Percentiles rank a stretch among this genome's conserved stretches.
phyloP scores from a whole-genome alignment of 306 rosid genomes.

The Castanea mollissima region DNA sequence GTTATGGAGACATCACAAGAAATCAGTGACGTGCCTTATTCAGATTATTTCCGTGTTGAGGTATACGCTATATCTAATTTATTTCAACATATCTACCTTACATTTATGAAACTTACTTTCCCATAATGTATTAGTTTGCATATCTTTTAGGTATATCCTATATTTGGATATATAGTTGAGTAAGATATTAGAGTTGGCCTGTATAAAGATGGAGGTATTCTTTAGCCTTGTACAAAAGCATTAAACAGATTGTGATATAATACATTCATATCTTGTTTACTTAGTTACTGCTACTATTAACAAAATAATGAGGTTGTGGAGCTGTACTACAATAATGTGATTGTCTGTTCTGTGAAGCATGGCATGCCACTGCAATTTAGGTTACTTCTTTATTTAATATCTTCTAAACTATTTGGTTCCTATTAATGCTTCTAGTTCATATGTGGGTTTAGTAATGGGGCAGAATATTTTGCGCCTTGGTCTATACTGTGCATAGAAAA shows the following conservation, averaged over 20 bases:
- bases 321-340: not conserved
- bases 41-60: slow-evolving; percentile 92
- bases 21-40: slow-evolving; percentile 81
- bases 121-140: slow-evolving; percentile 3
- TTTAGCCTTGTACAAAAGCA: not conserved
- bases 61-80: slow-evolving; percentile 38
- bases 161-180: not conserved
- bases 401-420: not conserved
- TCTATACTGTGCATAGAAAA: not conserved
- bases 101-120: slow-evolving; percentile 13
- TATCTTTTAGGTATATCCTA: not conserved
- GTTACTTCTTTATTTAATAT: not conserved
- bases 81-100: slow-evolving; percentile 4
- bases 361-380: not conserved
- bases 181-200: not conserved
- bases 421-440: not conserved
- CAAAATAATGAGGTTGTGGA: not conserved
- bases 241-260: not conserved
- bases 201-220: not conserved
- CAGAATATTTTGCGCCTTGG: not conserved
- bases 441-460: not conserved
- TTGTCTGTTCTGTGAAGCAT: not conserved
- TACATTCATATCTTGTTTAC: not conserved
- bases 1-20: slow-evolving; percentile 89
- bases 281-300: not conserved